Base-by-base conservation (phyloP, 345 rosid species). In the Conringia planisiliqua region DNA sequence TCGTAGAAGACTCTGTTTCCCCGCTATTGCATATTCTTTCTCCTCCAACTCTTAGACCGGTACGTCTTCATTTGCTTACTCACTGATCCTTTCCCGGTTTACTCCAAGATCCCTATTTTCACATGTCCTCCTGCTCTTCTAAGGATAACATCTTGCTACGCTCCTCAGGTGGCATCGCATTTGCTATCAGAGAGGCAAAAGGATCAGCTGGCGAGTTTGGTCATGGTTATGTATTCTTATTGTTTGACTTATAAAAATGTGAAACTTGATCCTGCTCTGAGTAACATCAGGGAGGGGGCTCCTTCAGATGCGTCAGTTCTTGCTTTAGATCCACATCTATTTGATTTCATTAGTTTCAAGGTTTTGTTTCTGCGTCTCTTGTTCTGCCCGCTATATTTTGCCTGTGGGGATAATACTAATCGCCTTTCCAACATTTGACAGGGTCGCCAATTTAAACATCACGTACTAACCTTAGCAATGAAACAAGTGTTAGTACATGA, bases 401-500 rank as follows among this genome's bases (percentile, higher is more conserved):
- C 22, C 42, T 24, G 63, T 60, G 7, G 7, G 13, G 24, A 6
- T 42, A 10, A 59, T 6, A 73, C 74, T 72, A 33, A 59, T 74
- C 30, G 40, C 67, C 77, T 59, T 72, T 82, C 67, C 74, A 70
- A 76, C 47, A 66, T 64, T 81, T 57, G 55, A 72, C 92, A 95
- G 97, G 96, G 82, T 66, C 79, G 83, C 78, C 71, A 11, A 59
- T 83, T 81, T 40, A 79, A 80, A 80, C 92, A 87, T 82, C 77
- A 85, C 70, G 75, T 81, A 56, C 92, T 95, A 50, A 74, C 96
- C 61, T 56, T 85, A 44, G 86, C 93, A 13, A 83, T 85, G 92
- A 95, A 92, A 85, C 97, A 90, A 83, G 81, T 90, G 77, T 78
- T 92, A 82, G 79, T 85, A 77, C 97, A 92, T 68, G 99, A 94